Base-by-base conservation (phyloP, 2,329 filamentous ascomycete genomes). In the Botrytis medusae region DNA sequence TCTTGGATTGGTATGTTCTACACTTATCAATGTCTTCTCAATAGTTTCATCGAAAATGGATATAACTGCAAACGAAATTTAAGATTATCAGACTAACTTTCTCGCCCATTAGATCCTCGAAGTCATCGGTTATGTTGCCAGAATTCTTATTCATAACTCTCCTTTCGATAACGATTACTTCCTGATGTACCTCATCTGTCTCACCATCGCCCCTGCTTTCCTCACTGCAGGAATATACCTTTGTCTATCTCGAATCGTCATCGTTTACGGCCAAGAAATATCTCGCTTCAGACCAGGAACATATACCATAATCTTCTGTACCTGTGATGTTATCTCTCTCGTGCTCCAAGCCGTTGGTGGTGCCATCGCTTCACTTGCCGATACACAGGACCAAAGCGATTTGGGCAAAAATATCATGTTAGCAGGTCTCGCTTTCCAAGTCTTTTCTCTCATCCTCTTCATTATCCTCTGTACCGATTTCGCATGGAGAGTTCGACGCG, bases 161-260 rank as follows among this genome's bases (percentile, higher is more conserved):
- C 87, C 88, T 5, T 91, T 87, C 85, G 82, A 87, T 80, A 78
- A 83, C 22, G 75, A 82, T 71, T 84, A 85, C 74, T 90, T 90
- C 82, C 81, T 89, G 80, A 85, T 87, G 63, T 87, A 90, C 75
- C 89, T 90, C 80, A 85, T 90, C 44, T 86, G 84, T 7, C 83
- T 90, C 20, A 79, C 78, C 0, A 79, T 79, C 34, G 78, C 78
- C 10, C 79, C 78, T 3, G 78, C 89, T 44, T 84, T 91, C 74
- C 83, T 90, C 81, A 89, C 88, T 81, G 87, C 89, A 76, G 86
- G 85, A 6, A 87, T 91, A 80, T 91, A 91, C 82, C 85, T 91
- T 75, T 77, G 89, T 73, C 83, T 82, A 5, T 87, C 88, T 54
- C 86, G 89, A 69, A 74, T 74, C 46, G 64, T 74, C 22, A 68